Conservation (phyloP, 108 stramenopile genomes). For the Stephanodiscus triporus region DNA sequence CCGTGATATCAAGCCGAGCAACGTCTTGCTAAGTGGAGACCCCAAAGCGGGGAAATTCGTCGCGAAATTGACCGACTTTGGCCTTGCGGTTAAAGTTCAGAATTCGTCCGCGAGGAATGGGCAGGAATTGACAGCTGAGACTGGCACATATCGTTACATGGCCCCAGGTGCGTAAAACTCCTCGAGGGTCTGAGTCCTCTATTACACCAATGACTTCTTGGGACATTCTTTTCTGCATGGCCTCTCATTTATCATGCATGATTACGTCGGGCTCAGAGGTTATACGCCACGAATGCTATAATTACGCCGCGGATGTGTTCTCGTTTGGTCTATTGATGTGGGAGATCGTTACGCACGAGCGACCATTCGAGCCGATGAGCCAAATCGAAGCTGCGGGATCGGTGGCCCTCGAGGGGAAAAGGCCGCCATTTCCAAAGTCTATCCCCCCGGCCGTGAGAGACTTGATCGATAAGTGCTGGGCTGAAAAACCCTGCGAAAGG, state of each 20-base stretch:
- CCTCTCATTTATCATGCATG: neutral
- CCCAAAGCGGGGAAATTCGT: constrained; percentile 52
- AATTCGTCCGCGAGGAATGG: constrained; percentile 16
- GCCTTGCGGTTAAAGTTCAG: constrained; percentile 52
- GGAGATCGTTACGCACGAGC: constrained; percentile 71
- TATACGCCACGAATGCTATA: constrained; percentile 69
- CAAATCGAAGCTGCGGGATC: constrained; percentile 68
- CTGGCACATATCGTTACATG: constrained; percentile 72
- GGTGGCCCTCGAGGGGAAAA: constrained; percentile 57
- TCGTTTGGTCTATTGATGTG: constrained; percentile 71
- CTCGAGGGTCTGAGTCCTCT: too few relatives aligned
- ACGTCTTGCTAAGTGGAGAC: constrained; percentile 61
- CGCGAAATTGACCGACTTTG: constrained; percentile 79
- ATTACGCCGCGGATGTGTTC: constrained; percentile 71
- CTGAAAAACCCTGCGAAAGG: constrained; percentile 52
- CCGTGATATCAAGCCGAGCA: constrained; percentile 69
- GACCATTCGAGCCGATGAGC: constrained; percentile 57
- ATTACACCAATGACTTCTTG: neutral
- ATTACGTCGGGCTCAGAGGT: constrained; percentile 69
- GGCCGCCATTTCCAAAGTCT: constrained; percentile 60
- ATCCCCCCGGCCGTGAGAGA: constrained; percentile 42
- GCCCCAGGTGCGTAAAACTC: constrained; percentile 33
- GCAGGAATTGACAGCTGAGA: constrained; percentile 69
- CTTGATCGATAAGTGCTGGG: constrained; percentile 66
- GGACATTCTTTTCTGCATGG: neutral